phyloP scores from a whole-genome alignment of 225 moss, liverwort and hornwort species.

The Sphagnum contortum region DNA sequence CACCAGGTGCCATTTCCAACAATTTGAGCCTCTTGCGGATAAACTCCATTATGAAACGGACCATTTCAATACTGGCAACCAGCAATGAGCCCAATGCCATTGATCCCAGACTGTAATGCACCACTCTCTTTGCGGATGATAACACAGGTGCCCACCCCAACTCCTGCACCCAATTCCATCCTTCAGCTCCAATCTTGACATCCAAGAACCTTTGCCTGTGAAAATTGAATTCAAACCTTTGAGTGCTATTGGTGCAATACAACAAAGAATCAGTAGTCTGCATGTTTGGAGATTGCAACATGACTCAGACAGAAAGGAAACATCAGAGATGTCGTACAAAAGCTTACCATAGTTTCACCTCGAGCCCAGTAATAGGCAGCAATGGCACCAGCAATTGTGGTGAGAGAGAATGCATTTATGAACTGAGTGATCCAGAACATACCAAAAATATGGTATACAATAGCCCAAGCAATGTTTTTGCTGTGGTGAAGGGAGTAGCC shows the following conservation, averaged over 20 bases:
- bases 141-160: conserved; percentile 66
- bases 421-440: conserved; percentile 89
- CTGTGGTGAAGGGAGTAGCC: conserved; percentile 79
- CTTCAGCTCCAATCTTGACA: conserved; percentile 25
- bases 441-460: conserved; percentile 75
- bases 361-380: conserved; percentile 90
- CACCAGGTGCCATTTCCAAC: conserved; percentile 56
- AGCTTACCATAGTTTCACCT: conserved; percentile 68
- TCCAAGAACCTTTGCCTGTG: too few species aligned
- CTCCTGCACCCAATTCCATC: conserved; percentile 35
- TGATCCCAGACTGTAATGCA: conserved; percentile 66
- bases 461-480: conserved; percentile 67
- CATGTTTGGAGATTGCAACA: too few species aligned
- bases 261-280: neutral
- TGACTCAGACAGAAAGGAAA: too few species aligned
- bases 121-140: conserved; percentile 53
- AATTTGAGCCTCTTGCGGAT: conserved; percentile 43
- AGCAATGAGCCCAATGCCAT: conserved; percentile 80
- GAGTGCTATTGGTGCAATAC: neutral
- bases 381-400: conserved; percentile 81
- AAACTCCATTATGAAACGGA: conserved; percentile 48
- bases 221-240: too few species aligned
- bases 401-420: conserved; percentile 76
- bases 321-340: neutral
- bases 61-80: conserved; percentile 61